Evolutionary conservation across 1,284 basidiomycete genomes (phyloP).

Genomic region (Testicularia cyperi): DNA sequence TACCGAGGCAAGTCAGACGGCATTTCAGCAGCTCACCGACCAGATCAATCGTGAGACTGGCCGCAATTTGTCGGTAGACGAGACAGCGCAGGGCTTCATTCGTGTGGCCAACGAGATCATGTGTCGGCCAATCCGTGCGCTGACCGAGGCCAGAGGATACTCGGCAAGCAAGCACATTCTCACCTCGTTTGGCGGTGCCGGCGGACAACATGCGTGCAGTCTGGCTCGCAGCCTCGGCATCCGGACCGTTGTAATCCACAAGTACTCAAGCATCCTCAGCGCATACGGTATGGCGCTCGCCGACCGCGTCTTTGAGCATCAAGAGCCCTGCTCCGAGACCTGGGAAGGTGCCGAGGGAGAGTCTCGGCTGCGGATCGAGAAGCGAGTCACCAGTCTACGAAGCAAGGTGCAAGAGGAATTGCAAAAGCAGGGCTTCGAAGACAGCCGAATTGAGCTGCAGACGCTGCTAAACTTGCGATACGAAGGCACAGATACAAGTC

Average conservation of each 20-base stretch:
- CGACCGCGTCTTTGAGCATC: conserved; percentile 73
- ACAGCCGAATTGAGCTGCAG: conserved; percentile 71
- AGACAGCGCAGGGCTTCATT: conserved; percentile 76
- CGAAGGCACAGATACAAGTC: conserved; percentile 76
- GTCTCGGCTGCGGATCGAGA: conserved; percentile 14
- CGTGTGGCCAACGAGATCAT: conserved; percentile 64
- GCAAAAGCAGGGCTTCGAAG: conserved; percentile 75
- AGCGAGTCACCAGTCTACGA: conserved; percentile 64
- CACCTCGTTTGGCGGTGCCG: conserved; percentile 86
- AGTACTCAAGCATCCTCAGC: conserved; percentile 81
- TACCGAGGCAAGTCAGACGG: conserved; percentile 64
- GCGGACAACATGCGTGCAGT: conserved; percentile 87
- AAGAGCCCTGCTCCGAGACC: conserved; percentile 79
- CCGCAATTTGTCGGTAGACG: conserved; percentile 71
- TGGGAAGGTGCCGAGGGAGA: conserved; percentile 57
- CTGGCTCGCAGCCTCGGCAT: conserved; percentile 81
- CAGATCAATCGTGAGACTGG: conserved; percentile 68
- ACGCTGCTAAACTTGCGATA: conserved; percentile 71
- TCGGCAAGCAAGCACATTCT: conserved; percentile 83
- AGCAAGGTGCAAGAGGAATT: conserved; percentile 69
- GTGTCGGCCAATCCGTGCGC: conserved; percentile 84
- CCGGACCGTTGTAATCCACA: conserved; percentile 78
- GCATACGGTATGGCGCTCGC: conserved; percentile 87
- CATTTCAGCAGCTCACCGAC: conserved; percentile 70
- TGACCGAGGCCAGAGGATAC: conserved; percentile 87